Percentiles rank a stretch among this genome's conserved stretches.
Evolutionary conservation across 139 green algal genomes (phyloP).

Genomic region (Haematococcus lacustris): DNA sequence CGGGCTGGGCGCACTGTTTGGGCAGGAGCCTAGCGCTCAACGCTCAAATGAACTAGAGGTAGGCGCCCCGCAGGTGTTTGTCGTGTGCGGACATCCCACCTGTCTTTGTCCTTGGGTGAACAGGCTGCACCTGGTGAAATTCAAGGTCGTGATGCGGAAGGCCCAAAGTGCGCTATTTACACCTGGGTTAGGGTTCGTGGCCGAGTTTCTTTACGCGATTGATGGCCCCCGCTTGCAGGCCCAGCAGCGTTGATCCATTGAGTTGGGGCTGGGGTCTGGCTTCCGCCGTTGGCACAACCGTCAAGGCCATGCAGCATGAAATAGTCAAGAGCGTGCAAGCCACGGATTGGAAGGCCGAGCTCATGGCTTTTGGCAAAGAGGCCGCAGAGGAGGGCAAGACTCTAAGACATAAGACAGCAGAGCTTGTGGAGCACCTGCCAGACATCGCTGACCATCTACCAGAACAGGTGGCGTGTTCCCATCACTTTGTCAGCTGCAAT

Average conservation of each 20-base stretch:
- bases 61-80: too few relatives aligned
- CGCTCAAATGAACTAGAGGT: too few relatives aligned
- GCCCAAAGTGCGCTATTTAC: too few relatives aligned
- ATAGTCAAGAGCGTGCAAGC: conserved; percentile 53
- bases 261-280: conserved; percentile 49
- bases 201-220: background rate
- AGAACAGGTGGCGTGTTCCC: conserved; percentile 25
- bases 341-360: conserved; percentile 66
- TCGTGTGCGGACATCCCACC: too few relatives aligned
- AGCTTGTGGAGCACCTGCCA: conserved; percentile 41
- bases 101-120: too few relatives aligned
- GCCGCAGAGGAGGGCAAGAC: conserved; percentile 53
- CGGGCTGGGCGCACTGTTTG: too few relatives aligned
- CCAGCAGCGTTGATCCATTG: background rate
- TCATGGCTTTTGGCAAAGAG: conserved; percentile 55
- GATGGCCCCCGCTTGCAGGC: background rate
- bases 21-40: too few relatives aligned
- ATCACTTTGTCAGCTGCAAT: too few relatives aligned
- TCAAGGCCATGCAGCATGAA: conserved; percentile 56
- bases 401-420: conserved; percentile 27
- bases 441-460: conserved; percentile 36
- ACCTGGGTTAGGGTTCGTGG: background rate
- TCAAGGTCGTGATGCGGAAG: too few relatives aligned
- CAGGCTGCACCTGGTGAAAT: too few relatives aligned
- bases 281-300: conserved; percentile 38